Evolutionary conservation across 768 basidiomycete species (phyloP).

Genomic region (Lyophyllum shimeji): DNA sequence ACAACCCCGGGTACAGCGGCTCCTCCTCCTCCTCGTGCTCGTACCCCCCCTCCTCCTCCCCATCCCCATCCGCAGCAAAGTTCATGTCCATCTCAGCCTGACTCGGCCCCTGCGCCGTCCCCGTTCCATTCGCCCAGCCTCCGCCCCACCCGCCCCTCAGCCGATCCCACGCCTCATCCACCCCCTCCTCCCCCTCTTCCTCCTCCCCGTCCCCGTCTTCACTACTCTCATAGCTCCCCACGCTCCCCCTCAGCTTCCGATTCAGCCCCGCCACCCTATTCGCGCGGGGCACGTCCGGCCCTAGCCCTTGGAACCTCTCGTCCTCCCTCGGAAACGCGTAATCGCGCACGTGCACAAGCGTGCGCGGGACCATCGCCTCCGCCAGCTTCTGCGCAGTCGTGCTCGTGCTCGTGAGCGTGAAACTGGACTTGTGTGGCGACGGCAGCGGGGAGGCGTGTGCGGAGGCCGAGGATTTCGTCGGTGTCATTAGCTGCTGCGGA

Average conservation of each 20-base stretch:
- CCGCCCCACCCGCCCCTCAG: slow-evolving; percentile 28
- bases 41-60: slow-evolving; percentile 22
- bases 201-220: slow-evolving; percentile 18
- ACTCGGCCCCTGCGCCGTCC: slow-evolving; percentile 36
- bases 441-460: slow-evolving; percentile 5
- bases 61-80: slow-evolving; percentile 36
- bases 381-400: not conserved
- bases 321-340: slow-evolving; percentile 36
- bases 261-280: slow-evolving; percentile 36
- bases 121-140: slow-evolving; percentile 19
- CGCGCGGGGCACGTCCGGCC: slow-evolving; percentile 37
- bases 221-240: slow-evolving; percentile 3
- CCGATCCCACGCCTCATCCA: slow-evolving; percentile 27
- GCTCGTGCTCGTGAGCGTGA: slow-evolving; percentile 7
- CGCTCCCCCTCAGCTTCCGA: slow-evolving; percentile 22
- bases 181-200: slow-evolving; percentile 17
- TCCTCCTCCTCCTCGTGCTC: slow-evolving; percentile 34
- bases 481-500: not conserved
- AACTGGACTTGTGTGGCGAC: slow-evolving; percentile 10
- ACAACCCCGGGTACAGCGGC: slow-evolving; percentile 65
- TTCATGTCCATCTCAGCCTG: slow-evolving; percentile 47
- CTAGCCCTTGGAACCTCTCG: slow-evolving; percentile 38
- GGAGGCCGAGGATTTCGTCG: not conserved
- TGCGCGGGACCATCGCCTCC: not conserved
- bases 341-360: slow-evolving; percentile 42